Evolutionary conservation across 176 grass and related monocot genomes (phyloP).

Genomic region (Zoysia japonica): DNA sequence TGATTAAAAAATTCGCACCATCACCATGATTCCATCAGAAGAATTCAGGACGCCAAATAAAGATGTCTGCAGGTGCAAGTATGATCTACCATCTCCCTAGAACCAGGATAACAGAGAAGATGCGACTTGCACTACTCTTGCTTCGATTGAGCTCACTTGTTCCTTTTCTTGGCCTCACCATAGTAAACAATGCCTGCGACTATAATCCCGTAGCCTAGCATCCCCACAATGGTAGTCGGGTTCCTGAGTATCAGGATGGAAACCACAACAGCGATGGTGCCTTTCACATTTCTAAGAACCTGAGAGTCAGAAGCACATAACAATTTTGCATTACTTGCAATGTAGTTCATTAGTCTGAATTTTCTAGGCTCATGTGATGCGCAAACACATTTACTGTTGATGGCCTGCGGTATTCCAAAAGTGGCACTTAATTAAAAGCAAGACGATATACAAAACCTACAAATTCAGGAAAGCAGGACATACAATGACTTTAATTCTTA

Average conservation of each 20-base stretch:
- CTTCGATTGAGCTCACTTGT: slow-evolving; percentile 29
- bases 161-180: slow-evolving; percentile 64
- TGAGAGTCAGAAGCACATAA: neutral
- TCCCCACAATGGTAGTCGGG: slow-evolving; percentile 54
- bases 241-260: slow-evolving; percentile 70
- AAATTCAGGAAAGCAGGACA: neutral
- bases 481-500: slow-evolving; percentile 36
- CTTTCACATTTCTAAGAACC: slow-evolving; percentile 67
- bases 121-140: neutral
- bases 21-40: neutral
- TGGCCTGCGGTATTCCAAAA: slow-evolving; percentile 55
- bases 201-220: slow-evolving; percentile 62
- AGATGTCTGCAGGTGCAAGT: neutral
- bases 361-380: slow-evolving; percentile 33
- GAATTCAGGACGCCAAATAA: neutral
- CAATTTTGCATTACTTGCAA: neutral
- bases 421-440: slow-evolving; percentile 15
- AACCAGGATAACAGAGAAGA: neutral
- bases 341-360: neutral
- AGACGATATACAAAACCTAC: neutral
- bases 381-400: slow-evolving; percentile 54
- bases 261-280: slow-evolving; percentile 52
- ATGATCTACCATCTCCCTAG: neutral
- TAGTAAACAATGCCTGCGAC: slow-evolving; percentile 54
- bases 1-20: neutral